Evolutionary conservation across 345 rosid species (phyloP), one percentile per base, ranked within the genome.

Genomic region (Geranium rotundifolium): DNA sequence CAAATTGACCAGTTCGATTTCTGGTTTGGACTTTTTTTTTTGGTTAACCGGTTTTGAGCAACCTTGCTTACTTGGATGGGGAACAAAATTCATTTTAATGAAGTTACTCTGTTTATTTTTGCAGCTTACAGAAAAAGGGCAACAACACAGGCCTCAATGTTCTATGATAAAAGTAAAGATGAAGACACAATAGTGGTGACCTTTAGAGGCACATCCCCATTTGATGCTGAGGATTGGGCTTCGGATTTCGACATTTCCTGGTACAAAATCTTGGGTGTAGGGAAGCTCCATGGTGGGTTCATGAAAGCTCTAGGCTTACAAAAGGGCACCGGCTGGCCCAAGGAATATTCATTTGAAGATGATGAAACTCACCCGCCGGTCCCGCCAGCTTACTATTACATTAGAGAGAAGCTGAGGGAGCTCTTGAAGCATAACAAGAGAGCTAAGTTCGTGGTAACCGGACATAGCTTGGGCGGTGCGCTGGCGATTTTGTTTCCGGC

Each of bases 271-370:
- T 62, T 73, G 8, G 75, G 73, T 19, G 56, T 85, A 54, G 96
- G 96, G 19, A 87, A 63, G 58, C 80, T 87, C 65, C 95, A 87
- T 57, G 84, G 86, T 4, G 93, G 96, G 14, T 86, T 84, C 60
- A 77, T 89, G 90, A 86, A 89, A 71, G 88, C 89, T 34, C 46
- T 89, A n/a, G 96, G 96, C 17, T 72, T 89, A 10, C 96, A 84
- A 30, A 79, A 76, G 59, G 69, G 49, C 72, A 54, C 57, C 3
- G 91, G 86, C 13, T 89, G 86, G 89, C 91, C 93, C 0, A 71
- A 75, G 57, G 66, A 83, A 31, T 56, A 54, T 18, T 1, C 57
- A 8, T 63, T 31, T 31, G 37, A 31, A 31, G 37, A 7, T 49
- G 72, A 16, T 31, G 62, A 56, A 69, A 72, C 20, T 58, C 41